Base-by-base conservation (phyloP, 2,329 filamentous ascomycete species). In the Epichloe typhina region DNA sequence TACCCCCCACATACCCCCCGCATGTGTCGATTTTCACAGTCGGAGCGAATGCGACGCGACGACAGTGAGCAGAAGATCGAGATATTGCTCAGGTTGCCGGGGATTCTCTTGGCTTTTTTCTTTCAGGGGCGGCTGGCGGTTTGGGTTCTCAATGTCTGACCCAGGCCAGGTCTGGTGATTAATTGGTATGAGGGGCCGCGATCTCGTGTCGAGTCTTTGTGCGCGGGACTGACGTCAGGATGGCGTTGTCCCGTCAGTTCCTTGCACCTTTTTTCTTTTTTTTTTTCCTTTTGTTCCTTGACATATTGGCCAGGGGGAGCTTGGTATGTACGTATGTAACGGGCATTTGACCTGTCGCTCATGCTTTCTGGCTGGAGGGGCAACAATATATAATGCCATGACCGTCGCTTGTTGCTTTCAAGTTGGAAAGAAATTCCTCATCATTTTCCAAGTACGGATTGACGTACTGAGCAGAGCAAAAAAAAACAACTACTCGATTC, bases 11-110 rank as follows among this genome's bases (percentile, higher is more conserved):
- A 23, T 23, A 1, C 1, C 4, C 21, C 21, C 21, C 31, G 8
- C 26, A 9, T 4, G 26, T 9, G 26, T 31, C 26, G 26, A 31
- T 31, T 31, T 9, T 4, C 31, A 31, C 8, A 31, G 13, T 13
- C 47, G 40, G 47, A 44, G 40, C 39, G 47, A 49, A 49, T 44
- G 47, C 47, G 19, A 41, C 47, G 47, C 47, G 19, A 41, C 47
- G 47, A n/a, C 23, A 38, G 13, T 38, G 36, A 19, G n/a, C 39
- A 19, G 17, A 41, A 41, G 15, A n/a, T n/a, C 17, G 39, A 17
- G 6, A 40, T 19, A 40, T 19, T 43, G 19, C 19, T 17, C n/a
- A 43, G 41, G 5, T 15, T 11, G 23, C 7, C n/a, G 23, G 42
- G 26, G 26, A 19, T 11, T 9, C 26, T 21, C 4, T 19, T 43